Percentiles rank a stretch among this genome's conserved stretches.
Conservation (phyloP, 2,329 filamentous ascomycete species). For the Diaporthe longicolla region DNA sequence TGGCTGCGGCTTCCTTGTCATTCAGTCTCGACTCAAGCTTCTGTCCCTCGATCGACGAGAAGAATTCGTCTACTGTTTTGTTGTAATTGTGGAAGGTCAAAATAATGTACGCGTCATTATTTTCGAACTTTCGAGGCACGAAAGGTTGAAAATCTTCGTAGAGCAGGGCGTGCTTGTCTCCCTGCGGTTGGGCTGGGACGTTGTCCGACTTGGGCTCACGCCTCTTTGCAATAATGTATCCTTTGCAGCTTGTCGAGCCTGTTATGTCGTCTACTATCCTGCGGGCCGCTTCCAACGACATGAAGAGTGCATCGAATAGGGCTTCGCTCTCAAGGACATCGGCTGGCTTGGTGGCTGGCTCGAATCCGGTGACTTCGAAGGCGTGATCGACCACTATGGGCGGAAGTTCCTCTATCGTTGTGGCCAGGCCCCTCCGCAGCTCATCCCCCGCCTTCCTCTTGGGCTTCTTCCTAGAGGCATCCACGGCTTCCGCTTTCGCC, state of each 20-base stretch:
- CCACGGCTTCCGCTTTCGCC: conserved; percentile 67
- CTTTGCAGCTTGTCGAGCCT: conserved; percentile 74
- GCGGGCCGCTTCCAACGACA: conserved; percentile 78
- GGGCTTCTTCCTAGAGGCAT: conserved; percentile 72
- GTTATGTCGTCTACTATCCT: conserved; percentile 79
- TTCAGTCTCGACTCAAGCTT: conserved; percentile 87
- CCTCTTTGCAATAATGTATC: conserved; percentile 89
- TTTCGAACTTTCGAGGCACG: conserved; percentile 82
- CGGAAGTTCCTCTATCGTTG: conserved; percentile 89
- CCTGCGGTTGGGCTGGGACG: conserved; percentile 48
- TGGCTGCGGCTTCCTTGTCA: conserved; percentile 86
- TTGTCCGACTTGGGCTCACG: conserved; percentile 47
- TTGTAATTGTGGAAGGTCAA: conserved; percentile 90
- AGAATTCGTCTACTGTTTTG: conserved; percentile 95
- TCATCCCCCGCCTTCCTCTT: conserved; percentile 82
- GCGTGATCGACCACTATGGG: conserved; percentile 91
- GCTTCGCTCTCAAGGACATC: conserved; percentile 77
- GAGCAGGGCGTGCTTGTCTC: conserved; percentile 67
- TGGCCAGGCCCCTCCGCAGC: conserved; percentile 83
- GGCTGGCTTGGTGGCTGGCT: conserved; percentile 76
- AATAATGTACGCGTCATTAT: conserved; percentile 75
- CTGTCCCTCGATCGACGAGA: conserved; percentile 95
- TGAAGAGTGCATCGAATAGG: conserved; percentile 76
- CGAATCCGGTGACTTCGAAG: conserved; percentile 78
- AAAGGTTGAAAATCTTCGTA: conserved; percentile 99